Percentiles rank a stretch among this genome's conserved stretches.
phyloP scores from a whole-genome alignment of 2,329 filamentous ascomycete genomes.

The Fusarium goolgardi region DNA sequence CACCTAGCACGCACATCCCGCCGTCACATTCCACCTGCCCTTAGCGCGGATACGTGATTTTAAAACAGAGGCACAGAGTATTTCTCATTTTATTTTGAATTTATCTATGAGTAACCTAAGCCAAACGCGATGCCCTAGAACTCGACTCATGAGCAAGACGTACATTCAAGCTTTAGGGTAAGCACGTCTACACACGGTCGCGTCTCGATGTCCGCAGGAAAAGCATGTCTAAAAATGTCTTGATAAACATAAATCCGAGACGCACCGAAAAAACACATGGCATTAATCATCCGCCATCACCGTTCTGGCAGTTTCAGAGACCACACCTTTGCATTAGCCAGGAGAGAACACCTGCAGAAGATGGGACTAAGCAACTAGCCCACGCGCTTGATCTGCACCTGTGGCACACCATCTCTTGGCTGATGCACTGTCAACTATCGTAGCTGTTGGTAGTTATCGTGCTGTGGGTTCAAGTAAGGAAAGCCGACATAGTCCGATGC shows the following conservation, averaged over 20 bases:
- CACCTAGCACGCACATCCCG: too few relatives aligned
- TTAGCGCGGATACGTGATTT: too few relatives aligned
- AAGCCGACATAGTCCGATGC: constrained; percentile 21
- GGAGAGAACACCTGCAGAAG: neutral
- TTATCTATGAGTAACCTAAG: neutral
- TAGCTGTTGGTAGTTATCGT: neutral
- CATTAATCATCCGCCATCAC: neutral
- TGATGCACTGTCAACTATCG: neutral
- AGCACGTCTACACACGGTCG: neutral
- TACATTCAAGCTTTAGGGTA: neutral
- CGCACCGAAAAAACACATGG: constrained; percentile 8
- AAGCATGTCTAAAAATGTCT: neutral
- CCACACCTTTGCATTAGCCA: neutral
- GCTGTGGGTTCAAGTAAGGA: neutral
- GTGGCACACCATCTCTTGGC: neutral
- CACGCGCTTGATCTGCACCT: neutral
- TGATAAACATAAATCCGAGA: constrained; percentile 3
- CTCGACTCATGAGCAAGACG: neutral
- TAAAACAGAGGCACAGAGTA: too few relatives aligned
- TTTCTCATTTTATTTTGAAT: too few relatives aligned
- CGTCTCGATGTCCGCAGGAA: neutral
- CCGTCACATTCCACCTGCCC: too few relatives aligned
- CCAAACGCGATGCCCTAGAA: too few relatives aligned
- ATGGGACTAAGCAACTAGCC: neutral
- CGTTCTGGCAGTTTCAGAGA: neutral